A percentile compares a stretch with the other conserved stretches of the same genome.
Evolutionary conservation across 805 yeast genomes (phyloP).

Genomic region (Pichia exigua): DNA sequence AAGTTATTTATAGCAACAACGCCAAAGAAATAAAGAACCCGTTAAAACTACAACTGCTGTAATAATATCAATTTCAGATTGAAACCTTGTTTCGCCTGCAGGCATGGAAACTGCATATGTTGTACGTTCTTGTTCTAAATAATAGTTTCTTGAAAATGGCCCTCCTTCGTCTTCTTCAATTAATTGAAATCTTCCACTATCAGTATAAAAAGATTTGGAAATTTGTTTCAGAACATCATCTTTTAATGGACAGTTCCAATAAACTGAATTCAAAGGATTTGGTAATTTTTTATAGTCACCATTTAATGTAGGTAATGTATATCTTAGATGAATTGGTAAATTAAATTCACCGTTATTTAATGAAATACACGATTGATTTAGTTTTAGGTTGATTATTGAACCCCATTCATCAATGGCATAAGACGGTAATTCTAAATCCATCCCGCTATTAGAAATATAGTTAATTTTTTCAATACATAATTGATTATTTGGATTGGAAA

Average conservation of each 20-base stretch:
- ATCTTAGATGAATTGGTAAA: constrained; percentile 28
- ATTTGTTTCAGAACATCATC: constrained; percentile 3
- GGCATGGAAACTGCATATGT: not conserved
- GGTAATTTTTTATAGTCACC: constrained; percentile 5
- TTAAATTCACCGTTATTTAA: constrained; percentile 14
- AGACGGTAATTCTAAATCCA: constrained; percentile 27
- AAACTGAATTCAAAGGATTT: constrained; percentile 19
- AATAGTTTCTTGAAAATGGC: not conserved
- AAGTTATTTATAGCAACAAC: not conserved
- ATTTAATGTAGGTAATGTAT: constrained; percentile 17
- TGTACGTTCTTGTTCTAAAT: not conserved
- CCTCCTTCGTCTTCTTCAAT: not conserved
- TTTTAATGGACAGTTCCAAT: constrained; percentile 21
- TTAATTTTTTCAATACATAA: constrained; percentile 8
- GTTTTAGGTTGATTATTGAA: constrained; percentile 12
- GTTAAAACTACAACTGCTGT: not conserved
- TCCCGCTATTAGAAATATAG: constrained; percentile 13
- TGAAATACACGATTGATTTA: constrained; percentile 14
- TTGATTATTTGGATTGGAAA: not conserved
- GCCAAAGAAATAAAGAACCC: not conserved
- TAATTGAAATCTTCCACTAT: not conserved
- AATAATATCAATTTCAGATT: not conserved
- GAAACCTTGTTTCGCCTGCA: not conserved
- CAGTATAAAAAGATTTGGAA: not conserved
- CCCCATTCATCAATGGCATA: constrained; percentile 24